A percentile compares a stretch with the other conserved stretches of the same genome.
phyloP scores from a whole-genome alignment of 2,329 filamentous ascomycete species.

The Paecilomyces dactylethromorphus region DNA sequence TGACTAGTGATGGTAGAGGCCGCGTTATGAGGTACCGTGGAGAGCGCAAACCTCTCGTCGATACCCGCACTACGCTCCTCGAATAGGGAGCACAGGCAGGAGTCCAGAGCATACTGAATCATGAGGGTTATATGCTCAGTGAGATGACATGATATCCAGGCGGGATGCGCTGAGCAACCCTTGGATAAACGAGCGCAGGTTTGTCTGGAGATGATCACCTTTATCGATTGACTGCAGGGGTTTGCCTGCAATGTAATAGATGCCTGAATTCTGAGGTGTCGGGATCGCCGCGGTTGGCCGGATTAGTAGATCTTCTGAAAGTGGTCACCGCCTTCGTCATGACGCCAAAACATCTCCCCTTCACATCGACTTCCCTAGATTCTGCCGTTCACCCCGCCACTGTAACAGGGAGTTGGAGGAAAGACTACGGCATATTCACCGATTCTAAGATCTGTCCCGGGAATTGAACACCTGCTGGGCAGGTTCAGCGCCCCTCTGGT shows the following conservation, averaged over 20 bases:
- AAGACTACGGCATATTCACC: not conserved
- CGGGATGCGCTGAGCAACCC: not conserved
- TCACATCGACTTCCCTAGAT: not conserved
- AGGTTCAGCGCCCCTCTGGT: not conserved
- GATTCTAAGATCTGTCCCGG: not conserved
- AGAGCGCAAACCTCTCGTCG: slow-evolving; percentile 17
- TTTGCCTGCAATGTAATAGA: not conserved
- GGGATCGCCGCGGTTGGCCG: not conserved
- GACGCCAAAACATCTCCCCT: not conserved
- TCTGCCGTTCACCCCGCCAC: not conserved
- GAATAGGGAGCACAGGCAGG: slow-evolving; percentile 21
- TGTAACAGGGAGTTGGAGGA: not conserved
- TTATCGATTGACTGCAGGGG: not conserved
- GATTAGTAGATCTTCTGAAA: not conserved
- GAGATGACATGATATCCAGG: slow-evolving; percentile 16
- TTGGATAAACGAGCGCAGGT: not conserved
- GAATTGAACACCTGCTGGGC: not conserved
- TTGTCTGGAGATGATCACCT: not conserved
- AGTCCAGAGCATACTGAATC: slow-evolving; percentile 20
- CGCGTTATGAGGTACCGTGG: slow-evolving; percentile 10
- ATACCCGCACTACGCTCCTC: slow-evolving; percentile 21
- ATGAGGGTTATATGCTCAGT: not conserved
- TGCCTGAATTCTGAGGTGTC: not conserved
- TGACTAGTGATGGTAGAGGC: slow-evolving; percentile 8
- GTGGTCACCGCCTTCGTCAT: not conserved